Conservation (phyloP, 2,329 filamentous ascomycete genomes). For the Knoxdaviesia capensis region DNA sequence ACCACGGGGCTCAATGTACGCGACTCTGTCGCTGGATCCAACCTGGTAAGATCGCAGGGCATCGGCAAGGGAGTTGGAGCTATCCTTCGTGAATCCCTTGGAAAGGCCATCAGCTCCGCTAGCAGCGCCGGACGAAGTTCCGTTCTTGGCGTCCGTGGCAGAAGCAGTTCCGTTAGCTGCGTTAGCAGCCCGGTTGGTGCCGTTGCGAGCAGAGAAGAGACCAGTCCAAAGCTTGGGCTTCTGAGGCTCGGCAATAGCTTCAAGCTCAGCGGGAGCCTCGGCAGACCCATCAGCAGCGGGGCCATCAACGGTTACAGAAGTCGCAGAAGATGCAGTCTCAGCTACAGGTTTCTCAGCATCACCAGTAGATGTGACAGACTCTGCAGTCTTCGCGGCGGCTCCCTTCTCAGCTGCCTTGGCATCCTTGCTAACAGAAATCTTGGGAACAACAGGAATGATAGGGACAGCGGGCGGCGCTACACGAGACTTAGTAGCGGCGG, state of each 20-base stretch:
- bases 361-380: constrained; percentile 5
- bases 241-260: constrained; percentile 4
- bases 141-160: constrained; percentile 5
- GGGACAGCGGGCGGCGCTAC: constrained; percentile 3
- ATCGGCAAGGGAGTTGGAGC: constrained; percentile 46
- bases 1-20: constrained; percentile 80
- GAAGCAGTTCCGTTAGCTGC: constrained; percentile 10
- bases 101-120: constrained; percentile 10
- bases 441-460: constrained; percentile 5
- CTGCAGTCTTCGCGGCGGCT: constrained; percentile 6
- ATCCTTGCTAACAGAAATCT: constrained; percentile 8
- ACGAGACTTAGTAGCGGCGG: constrained; percentile 1
- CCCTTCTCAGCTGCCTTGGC: constrained; percentile 9
- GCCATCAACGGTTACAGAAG: constrained; percentile 5
- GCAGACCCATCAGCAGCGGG: constrained; percentile 5
- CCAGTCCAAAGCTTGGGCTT: constrained; percentile 6
- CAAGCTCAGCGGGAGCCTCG: constrained; percentile 6
- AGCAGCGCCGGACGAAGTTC: constrained; percentile 4
- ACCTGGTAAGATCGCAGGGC: constrained; percentile 57
- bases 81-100: constrained; percentile 19
- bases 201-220: constrained; percentile 3
- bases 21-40: constrained; percentile 41
- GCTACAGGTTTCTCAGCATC: constrained; percentile 8
- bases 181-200: constrained; percentile 3
- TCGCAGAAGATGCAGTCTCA: constrained; percentile 4